These are phyloP conservation scores for Tolypocladium nubicola DNA, from an alignment of 2,329 filamentous ascomycete species.

Conservation along the genomic window DNA sequence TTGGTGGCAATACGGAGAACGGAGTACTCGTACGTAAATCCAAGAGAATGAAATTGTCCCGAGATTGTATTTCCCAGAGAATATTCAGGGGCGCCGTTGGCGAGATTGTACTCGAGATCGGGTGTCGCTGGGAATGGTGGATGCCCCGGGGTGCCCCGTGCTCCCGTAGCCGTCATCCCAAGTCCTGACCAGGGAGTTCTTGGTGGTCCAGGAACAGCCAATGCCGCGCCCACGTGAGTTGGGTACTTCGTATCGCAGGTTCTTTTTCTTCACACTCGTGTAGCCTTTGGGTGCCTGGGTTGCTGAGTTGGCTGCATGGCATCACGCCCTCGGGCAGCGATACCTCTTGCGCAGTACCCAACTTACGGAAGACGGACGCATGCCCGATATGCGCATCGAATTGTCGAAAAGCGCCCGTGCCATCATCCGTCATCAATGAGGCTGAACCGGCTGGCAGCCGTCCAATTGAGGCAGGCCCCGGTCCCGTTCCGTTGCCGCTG, in stretches of 20 bases:
- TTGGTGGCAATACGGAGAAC: not conserved
- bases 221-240: conserved; percentile 2
- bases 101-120: not conserved
- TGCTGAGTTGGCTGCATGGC: not conserved
- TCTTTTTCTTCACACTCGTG: too few relatives aligned
- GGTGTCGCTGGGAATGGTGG: too few relatives aligned
- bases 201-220: not conserved
- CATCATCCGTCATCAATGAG: not conserved
- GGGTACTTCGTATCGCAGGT: too few relatives aligned
- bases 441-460: not conserved
- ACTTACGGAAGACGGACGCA: not conserved
- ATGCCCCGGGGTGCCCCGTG: not conserved
- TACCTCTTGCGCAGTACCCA: not conserved
- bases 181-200: not conserved
- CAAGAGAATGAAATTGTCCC: not conserved
- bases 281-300: not conserved
- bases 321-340: not conserved
- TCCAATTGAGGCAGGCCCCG: not conserved
- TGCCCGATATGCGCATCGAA: not conserved
- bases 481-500: not conserved
- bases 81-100: not conserved
- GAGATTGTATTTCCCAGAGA: not conserved
- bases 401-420: not conserved
- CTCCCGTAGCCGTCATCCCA: not conserved
- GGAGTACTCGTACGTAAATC: too few relatives aligned